Conservation (phyloP, 2,329 filamentous ascomycete genomes). For the Aspergillus latus region DNA sequence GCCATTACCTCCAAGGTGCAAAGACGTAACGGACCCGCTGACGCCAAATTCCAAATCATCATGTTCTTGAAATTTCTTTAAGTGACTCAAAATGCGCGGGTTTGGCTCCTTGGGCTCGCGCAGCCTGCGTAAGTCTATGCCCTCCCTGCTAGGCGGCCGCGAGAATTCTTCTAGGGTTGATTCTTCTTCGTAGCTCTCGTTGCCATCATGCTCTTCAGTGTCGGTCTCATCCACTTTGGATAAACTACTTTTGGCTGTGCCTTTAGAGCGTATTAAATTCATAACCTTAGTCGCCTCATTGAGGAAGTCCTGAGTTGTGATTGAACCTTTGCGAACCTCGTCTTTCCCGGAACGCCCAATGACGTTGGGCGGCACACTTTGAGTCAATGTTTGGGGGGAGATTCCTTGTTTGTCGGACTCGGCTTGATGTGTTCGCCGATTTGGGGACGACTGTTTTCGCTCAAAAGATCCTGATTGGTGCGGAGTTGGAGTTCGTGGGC, state of each 20-base stretch:
- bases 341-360: conserved; percentile 34
- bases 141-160: conserved; percentile 82
- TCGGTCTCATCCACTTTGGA: conserved; percentile 60
- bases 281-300: conserved; percentile 94
- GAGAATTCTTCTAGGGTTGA: conserved; percentile 76
- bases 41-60: conserved; percentile 78
- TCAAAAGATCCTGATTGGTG: conserved; percentile 48
- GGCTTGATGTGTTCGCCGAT: conserved; percentile 21
- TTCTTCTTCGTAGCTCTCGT: conserved; percentile 62
- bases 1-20: conserved; percentile 45
- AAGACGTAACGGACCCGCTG: conserved; percentile 69
- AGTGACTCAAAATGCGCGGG: conserved; percentile 68
- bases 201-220: conserved; percentile 42
- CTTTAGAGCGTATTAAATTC: conserved; percentile 83
- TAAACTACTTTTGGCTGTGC: conserved; percentile 67
- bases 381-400: conserved; percentile 29
- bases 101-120: conserved; percentile 65
- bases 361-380: conserved; percentile 36
- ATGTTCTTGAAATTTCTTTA: conserved; percentile 80
- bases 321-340: conserved; percentile 67
- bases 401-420: conserved; percentile 26
- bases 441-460: conserved; percentile 34
- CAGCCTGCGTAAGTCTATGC: conserved; percentile 61
- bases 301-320: conserved; percentile 91
- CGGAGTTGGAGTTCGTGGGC: conserved; percentile 61